Conservation (phyloP, 257 asterid genomes). For the Coffea canephora region DNA sequence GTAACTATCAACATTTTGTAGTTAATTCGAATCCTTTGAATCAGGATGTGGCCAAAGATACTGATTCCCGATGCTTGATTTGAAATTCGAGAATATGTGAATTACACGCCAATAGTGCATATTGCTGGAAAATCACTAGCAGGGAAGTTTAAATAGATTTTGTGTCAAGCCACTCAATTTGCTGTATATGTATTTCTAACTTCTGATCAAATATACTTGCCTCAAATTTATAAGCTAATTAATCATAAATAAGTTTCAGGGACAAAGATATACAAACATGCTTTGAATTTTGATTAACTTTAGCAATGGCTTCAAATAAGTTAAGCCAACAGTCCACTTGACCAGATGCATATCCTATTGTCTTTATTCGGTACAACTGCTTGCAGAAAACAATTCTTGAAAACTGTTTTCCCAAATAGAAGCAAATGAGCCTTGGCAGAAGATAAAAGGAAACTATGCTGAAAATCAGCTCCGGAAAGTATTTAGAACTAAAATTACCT, state of each 20-base stretch:
- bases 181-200: background rate
- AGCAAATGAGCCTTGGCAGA: background rate
- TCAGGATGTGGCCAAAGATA: background rate
- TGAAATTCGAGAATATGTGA: background rate
- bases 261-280: background rate
- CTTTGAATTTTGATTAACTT: background rate
- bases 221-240: background rate
- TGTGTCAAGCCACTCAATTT: background rate
- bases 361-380: background rate
- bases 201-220: background rate
- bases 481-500: constrained; percentile 50
- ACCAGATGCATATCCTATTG: background rate
- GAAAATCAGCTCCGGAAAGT: background rate
- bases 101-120: background rate
- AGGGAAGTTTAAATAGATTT: background rate
- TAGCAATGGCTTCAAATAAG: background rate
- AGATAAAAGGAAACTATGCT: background rate
- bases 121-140: background rate
- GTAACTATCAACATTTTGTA: background rate
- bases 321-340: background rate
- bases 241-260: background rate
- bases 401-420: background rate
- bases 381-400: background rate
- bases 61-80: background rate
- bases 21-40: background rate